Evolutionary conservation across 2,329 filamentous ascomycete species (phyloP).

Genomic region (Westerdykella sp.): DNA sequence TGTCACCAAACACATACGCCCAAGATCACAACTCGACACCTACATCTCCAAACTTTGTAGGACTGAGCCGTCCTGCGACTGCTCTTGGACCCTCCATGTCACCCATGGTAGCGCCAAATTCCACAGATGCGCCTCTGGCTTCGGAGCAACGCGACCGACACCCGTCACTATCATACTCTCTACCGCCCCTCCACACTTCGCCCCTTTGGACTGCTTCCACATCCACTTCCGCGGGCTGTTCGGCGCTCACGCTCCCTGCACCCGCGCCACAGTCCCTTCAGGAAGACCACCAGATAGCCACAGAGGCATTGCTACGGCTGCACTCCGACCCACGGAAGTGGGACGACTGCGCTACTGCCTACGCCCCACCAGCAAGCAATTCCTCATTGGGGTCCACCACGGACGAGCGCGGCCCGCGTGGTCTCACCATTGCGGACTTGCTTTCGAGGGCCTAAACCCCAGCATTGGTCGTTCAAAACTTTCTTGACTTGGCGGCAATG

Average conservation of each 20-base stretch:
- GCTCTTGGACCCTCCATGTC: conserved; percentile 6
- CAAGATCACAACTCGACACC: conserved; percentile 37
- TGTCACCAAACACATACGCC: conserved; percentile 36
- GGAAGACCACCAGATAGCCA: conserved; percentile 62
- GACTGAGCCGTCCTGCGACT: conserved; percentile 39
- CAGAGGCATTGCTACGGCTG: conserved; percentile 80
- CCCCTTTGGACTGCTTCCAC: conserved; percentile 39
- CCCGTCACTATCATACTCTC: conserved; percentile 28
- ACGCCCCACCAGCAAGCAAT: conserved; percentile 6
- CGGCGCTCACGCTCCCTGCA: conserved; percentile 32
- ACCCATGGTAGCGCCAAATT: too few relatives aligned
- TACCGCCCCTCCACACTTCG: conserved; percentile 41
- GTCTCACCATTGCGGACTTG: conserved; percentile 45
- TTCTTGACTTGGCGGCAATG: not conserved
- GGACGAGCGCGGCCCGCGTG: conserved; percentile 16
- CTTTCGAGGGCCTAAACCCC: conserved; percentile 17
- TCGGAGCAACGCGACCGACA: too few relatives aligned
- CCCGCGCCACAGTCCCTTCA: conserved; percentile 33
- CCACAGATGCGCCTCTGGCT: too few relatives aligned
- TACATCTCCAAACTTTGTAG: conserved; percentile 40
- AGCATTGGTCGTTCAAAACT: not conserved
- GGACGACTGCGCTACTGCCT: conserved; percentile 16
- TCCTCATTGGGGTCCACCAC: conserved; percentile 3
- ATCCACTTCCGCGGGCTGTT: conserved; percentile 26
- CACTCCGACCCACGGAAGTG: conserved; percentile 64